A percentile compares a stretch with the other conserved stretches of the same genome.
phyloP scores from a whole-genome alignment of 164 flowering plant species.

The Stephania japonica region DNA sequence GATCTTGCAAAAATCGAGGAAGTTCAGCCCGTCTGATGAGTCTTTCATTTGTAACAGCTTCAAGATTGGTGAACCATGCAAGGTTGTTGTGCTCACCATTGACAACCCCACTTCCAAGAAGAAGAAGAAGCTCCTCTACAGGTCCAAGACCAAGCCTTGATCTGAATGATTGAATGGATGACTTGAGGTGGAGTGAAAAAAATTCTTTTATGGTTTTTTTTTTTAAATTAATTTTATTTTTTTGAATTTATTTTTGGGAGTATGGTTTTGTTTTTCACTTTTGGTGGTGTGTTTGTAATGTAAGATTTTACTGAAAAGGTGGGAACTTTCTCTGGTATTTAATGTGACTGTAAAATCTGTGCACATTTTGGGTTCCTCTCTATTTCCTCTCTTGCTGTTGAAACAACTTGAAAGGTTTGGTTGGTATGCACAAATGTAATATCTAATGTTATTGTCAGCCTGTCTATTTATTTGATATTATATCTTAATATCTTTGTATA shows the following conservation, averaged over 20 bases:
- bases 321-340: slow-evolving; percentile 4
- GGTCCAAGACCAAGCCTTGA: slow-evolving; percentile 61
- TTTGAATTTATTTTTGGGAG: slow-evolving; percentile 4
- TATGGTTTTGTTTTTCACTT: slow-evolving; percentile 3
- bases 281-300: slow-evolving; percentile 9
- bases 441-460: background rate
- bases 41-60: slow-evolving; percentile 48
- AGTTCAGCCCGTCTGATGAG: slow-evolving; percentile 51
- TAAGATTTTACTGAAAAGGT: slow-evolving; percentile 3
- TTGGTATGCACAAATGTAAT: background rate
- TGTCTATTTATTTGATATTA: too few relatives aligned
- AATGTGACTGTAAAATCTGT: slow-evolving; percentile 10
- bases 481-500: too few relatives aligned
- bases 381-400: background rate
- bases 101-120: slow-evolving; percentile 81
- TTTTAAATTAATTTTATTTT: too few relatives aligned
- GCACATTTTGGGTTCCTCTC: slow-evolving; percentile 9
- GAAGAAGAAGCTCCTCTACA: slow-evolving; percentile 82
- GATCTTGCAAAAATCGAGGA: slow-evolving; percentile 59
- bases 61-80: slow-evolving; percentile 73
- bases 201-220: too few relatives aligned
- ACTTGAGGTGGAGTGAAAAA: slow-evolving; percentile 10
- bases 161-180: too few relatives aligned
- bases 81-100: slow-evolving; percentile 62
- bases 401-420: background rate